Conservation (phyloP, 768 basidiomycete genomes). For the Mycena pura region DNA sequence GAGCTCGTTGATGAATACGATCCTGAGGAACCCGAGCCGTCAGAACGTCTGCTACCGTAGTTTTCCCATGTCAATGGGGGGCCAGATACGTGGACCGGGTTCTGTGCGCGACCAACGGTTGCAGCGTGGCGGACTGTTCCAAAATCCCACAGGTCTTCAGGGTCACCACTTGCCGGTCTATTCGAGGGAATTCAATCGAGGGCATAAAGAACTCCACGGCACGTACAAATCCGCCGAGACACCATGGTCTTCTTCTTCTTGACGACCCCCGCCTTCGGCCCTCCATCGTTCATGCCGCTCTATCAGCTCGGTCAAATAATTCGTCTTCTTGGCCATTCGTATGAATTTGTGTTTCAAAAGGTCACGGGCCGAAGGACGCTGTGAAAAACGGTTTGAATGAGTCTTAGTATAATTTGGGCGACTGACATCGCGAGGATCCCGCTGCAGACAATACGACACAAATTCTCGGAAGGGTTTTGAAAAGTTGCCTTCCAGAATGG, state of each 20-base stretch:
- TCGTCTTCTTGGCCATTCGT: conserved; percentile 92
- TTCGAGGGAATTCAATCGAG: conserved; percentile 3
- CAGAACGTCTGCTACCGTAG: conserved; percentile 58
- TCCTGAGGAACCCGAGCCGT: conserved; percentile 42
- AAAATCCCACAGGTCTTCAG: conserved; percentile 95
- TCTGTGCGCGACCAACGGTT: conserved; percentile 73
- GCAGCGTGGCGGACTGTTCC: conserved; percentile 88
- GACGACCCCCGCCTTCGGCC: conserved; percentile 82
- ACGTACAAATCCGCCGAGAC: conserved; percentile 69
- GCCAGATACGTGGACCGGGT: conserved; percentile 64
- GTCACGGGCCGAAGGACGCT: conserved; percentile 96
- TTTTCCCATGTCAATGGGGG: conserved; percentile 85
- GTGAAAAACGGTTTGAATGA: conserved; percentile 29
- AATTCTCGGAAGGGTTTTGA: conserved; percentile 95
- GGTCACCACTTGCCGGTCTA: conserved; percentile 63
- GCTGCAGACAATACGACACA: conserved; percentile 88
- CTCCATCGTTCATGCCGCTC: conserved; percentile 95
- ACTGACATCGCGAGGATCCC: conserved; percentile 90
- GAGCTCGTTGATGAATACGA: conserved; percentile 48
- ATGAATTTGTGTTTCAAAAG: conserved; percentile 97
- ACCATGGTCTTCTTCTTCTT: conserved; percentile 74
- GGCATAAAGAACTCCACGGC: conserved; percentile 4
- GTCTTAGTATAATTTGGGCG: not conserved
- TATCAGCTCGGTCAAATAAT: conserved; percentile 93
- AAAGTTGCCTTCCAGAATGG: conserved; percentile 87